Percentiles rank a stretch among this genome's conserved stretches.
phyloP scores from a whole-genome alignment of 148 eudicot genomes.

The Pharnaceum exiguum region DNA sequence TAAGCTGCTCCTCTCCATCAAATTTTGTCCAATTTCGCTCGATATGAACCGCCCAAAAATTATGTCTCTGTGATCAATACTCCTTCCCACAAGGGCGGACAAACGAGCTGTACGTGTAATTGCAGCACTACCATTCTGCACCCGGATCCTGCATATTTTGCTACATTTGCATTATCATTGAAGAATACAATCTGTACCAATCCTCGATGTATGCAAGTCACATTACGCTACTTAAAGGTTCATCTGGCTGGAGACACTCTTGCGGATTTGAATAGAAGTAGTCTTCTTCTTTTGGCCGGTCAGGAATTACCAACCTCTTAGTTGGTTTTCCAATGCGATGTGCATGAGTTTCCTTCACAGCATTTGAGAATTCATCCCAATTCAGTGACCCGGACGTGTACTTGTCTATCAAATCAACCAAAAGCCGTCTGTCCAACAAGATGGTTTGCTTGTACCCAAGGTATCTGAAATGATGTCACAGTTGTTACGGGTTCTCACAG shows the following conservation, averaged over 20 bases:
- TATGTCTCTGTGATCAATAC: neutral
- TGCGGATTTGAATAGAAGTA: conserved; percentile 88
- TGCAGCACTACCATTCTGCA: conserved; percentile 1
- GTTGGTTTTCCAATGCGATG: conserved; percentile 76
- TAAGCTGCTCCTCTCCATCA: neutral
- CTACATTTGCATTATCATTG: conserved; percentile 7
- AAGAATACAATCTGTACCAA: conserved; percentile 7
- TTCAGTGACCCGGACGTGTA: conserved; percentile 53
- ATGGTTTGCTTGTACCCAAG: conserved; percentile 89
- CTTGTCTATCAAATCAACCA: conserved; percentile 84
- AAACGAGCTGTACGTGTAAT: conserved; percentile 1
- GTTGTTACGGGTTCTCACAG: neutral
- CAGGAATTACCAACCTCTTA: conserved; percentile 70
- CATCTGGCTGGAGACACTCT: conserved; percentile 71
- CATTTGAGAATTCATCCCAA: conserved; percentile 92
- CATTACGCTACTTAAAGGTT: conserved; percentile 32
- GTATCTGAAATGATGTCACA: conserved; percentile 41
- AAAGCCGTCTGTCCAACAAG: conserved; percentile 59
- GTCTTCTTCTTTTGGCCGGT: conserved; percentile 93
- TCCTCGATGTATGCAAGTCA: conserved; percentile 11
- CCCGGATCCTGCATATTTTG: conserved; percentile 3
- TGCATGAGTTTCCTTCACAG: conserved; percentile 70
- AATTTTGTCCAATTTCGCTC: conserved; percentile 6
- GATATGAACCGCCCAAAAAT: conserved; percentile 8
- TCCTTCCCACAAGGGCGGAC: neutral